phyloP scores from a whole-genome alignment of 2,329 filamentous ascomycete species.

The Gaeumannomyces sp. region DNA sequence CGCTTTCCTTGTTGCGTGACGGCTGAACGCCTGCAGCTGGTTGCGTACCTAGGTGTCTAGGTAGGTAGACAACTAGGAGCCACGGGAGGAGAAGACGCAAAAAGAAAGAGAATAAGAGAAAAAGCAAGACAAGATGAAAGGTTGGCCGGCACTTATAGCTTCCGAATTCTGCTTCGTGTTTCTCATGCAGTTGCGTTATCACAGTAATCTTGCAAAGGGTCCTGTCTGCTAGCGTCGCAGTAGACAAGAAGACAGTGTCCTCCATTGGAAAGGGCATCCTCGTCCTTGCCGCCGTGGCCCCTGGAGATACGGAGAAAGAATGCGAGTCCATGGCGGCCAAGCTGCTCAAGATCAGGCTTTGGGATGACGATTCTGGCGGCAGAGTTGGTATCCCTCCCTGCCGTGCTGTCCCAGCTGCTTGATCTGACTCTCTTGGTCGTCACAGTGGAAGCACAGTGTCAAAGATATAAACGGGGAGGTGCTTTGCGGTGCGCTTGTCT shows the following conservation, averaged over 20 bases:
- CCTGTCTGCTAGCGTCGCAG: constrained; percentile 89
- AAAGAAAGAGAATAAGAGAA: constrained; percentile 15
- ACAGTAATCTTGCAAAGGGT: constrained; percentile 89
- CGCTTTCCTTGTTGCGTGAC: not conserved
- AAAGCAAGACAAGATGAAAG: constrained; percentile 17
- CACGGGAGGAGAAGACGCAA: too few species aligned
- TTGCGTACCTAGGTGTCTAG: too few species aligned
- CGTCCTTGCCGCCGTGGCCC: constrained; percentile 85
- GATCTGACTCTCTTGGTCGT: constrained; percentile 16
- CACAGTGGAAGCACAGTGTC: constrained; percentile 84
- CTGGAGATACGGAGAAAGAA: constrained; percentile 85
- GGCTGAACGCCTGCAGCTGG: not conserved
- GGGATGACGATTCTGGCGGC: constrained; percentile 72
- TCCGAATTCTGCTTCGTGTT: constrained; percentile 2
- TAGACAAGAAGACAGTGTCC: constrained; percentile 84
- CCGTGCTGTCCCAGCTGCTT: not conserved
- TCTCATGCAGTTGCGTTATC: constrained; percentile 14
- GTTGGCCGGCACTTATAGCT: constrained; percentile 12
- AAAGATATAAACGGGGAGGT: constrained; percentile 85
- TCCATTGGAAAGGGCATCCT: constrained; percentile 85
- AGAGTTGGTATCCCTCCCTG: constrained; percentile 41
- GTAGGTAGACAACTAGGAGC: not conserved
- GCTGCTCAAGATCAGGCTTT: constrained; percentile 83
- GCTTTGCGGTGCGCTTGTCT: constrained; percentile 67
- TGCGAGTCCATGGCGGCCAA: constrained; percentile 77